Evolutionary conservation across 2,329 filamentous ascomycete genomes (phyloP), one percentile per base, ranked within the genome.

Genomic region (Seiridium cupressi): DNA sequence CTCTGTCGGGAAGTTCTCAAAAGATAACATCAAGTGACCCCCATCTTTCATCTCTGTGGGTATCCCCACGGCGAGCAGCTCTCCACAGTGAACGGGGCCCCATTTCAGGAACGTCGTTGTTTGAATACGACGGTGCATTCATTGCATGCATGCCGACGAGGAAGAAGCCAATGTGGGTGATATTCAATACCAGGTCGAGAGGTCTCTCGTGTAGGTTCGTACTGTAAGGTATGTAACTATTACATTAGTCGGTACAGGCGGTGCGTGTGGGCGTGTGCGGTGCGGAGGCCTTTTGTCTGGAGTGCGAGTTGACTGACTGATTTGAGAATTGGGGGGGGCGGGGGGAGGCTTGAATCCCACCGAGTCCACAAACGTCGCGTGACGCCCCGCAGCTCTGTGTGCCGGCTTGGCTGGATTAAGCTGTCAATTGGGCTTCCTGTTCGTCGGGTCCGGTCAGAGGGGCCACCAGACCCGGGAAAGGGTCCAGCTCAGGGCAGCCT

Each of bases 1-100:
- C 31, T 57, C 60, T 61, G 58, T 61, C 61, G 61, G 66, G 66
- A 64, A 68, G 64, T 63, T 66, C 62, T 57, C 58, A 63, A 64
- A 53, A 64, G 61, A 63, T 66, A 64, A 64, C 58, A 59, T 60
- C 48, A 56, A 62, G 53, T 60, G 60, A 57, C 60, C 57, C 60
- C 54, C 60, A 60, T 44, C 34, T 46, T 62, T 13, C 35, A 31
- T 13, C 51, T 42, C 34, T 18, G 5, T 11, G 61, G 44, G 18
- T 9, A 53, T 36, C 34, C 4, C 18, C 38, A 53, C 49, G 34
- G 34, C 26, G 38, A 53, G 49, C 35, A 9, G 32, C 38, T n/a
- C 32, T 53, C 49, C 32, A 53, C 49, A 35, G 34, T n/a, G 34
- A 53, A 35, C 35, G 49, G 34, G 38, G 34, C 34, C 7, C 32